Base-by-base conservation (phyloP, 768 basidiomycete species). In the Kwoniella pini region DNA sequence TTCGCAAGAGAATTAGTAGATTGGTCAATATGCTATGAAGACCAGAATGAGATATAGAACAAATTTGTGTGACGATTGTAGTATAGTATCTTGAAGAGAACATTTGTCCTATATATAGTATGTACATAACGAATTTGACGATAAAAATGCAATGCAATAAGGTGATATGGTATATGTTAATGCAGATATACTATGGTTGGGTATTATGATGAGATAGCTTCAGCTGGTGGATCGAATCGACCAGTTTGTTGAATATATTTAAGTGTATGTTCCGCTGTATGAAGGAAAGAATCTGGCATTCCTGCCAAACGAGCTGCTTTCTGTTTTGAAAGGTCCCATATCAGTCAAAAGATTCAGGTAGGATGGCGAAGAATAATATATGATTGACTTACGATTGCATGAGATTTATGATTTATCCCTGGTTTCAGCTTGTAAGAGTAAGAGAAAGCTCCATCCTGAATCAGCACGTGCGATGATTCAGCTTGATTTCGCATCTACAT, bases 221-320 rank as follows among this genome's bases (percentile, higher is more conserved):
- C 21, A 28, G 53, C n/a, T 27, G 55, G 55, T 15, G 52, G 52
- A 19, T 62, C 54, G 39, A 55, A 55, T 15, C 31, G 44, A 3
- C 60, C 59, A n/a, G 60, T 63, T 33, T 28, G 12, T 31, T 67
- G 65, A 17, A 72, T 42, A 6, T 13, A 39, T 11, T 42, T 33
- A 3, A 74, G 63, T 17, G 71, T 75, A 9, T 52, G 39, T 56
- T 71, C 53, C 0, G 70, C 75, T 2, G 62, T 63, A 0, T 44
- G 24, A 11, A 76, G 53, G 58, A 76, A 76, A 4, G 62, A 56
- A 0, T 64, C 64, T 3, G 92, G 93, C 80, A 96, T 84, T 11
- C 91, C 90, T 17, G 91, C 93, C 12, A 95, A 79, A 45, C 87
- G 84, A 10, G 94, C 94, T 27, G 94, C 91, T 74, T 90, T 91